These are phyloP conservation scores for Penicillium paxilli DNA, from an alignment of 495 filamentous ascomycete genomes.

Conservation along the genomic window DNA sequence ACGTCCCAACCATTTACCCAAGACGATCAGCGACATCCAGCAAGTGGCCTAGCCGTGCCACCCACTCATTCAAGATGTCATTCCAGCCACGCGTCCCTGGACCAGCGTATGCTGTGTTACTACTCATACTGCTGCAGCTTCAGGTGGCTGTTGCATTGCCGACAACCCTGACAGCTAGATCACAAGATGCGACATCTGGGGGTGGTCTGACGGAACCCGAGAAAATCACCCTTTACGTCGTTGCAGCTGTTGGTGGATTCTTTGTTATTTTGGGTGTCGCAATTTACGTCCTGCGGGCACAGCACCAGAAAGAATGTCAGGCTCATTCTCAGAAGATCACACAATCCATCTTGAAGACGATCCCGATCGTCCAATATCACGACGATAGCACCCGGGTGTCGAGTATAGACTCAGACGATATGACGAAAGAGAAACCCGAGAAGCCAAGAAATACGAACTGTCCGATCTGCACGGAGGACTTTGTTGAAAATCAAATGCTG, in stretches of 20 bases:
- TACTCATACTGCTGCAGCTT: neutral
- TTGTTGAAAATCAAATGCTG: slow-evolving; percentile 4
- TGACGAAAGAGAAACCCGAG: neutral
- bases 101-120: neutral
- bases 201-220: slow-evolving; percentile 4
- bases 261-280: neutral
- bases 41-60: neutral
- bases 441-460: neutral
- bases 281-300: slow-evolving; percentile 1
- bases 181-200: neutral
- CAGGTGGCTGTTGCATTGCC: neutral
- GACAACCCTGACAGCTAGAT: neutral
- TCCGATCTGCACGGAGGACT: slow-evolving; percentile 11
- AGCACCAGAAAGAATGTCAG: neutral
- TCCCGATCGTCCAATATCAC: slow-evolving; percentile 10
- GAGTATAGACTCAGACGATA: slow-evolving; percentile 1
- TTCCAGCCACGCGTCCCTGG: neutral
- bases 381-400: neutral
- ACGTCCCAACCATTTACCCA: neutral
- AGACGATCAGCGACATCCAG: neutral
- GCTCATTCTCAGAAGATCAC: neutral
- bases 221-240: slow-evolving; percentile 10
- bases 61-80: neutral
- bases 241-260: neutral
- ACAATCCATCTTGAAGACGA: neutral